Evolutionary conservation across 192 early-diverging fungal species (phyloP), one percentile per base, ranked within the genome.

Genomic region (Coemansia sp.): DNA sequence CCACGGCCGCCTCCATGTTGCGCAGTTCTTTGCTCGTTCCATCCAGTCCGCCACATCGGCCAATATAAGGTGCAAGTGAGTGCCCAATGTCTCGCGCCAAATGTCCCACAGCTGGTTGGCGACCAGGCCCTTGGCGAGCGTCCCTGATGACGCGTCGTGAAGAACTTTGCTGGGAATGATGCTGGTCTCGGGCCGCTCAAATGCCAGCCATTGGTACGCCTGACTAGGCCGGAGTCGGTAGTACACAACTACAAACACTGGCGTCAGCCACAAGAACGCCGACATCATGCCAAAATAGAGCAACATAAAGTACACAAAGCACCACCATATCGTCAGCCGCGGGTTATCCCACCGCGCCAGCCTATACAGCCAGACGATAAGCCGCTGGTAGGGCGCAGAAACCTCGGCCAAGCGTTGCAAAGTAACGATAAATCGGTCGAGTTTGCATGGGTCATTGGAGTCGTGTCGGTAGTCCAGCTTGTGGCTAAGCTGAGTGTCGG

Each of bases 281-380:
- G 69, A 36, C 20, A 85, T 4, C 75, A 81, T 78, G 64, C 70
- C 83, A 22, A 68, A 62, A 34, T 78, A 81, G 20, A 85, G 70
- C 63, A 85, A 44, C 1, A 72, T 15, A 68, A 85, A 85, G 62
- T 85, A 85, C 4, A 64, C 73, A 10, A 49, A 31, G 62, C 83
- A 85, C 83, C 83, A 85, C 79, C 78, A 85, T 53, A 65, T 3
- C 36, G 79, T 71, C 63, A 70, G 52, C 67, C 55, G 60, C 22
- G 83, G 83, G 22, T 65, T 81, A 71, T 85, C 83, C 83, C 83
- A 85, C 34, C 83, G 79, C 20, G 83, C 83, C 20, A 85, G 72
- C 62, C 43, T 62, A 62, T 76, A 76, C 67, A 85, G 79, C 83
- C 83, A 85, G 38, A 85, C 65, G 2, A 78, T 43, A 33, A 85